Evolutionary conservation across 2,329 filamentous ascomycete species (phyloP), one percentile per base, ranked within the genome.

Genomic region (Phyllosticta citribraziliensis): DNA sequence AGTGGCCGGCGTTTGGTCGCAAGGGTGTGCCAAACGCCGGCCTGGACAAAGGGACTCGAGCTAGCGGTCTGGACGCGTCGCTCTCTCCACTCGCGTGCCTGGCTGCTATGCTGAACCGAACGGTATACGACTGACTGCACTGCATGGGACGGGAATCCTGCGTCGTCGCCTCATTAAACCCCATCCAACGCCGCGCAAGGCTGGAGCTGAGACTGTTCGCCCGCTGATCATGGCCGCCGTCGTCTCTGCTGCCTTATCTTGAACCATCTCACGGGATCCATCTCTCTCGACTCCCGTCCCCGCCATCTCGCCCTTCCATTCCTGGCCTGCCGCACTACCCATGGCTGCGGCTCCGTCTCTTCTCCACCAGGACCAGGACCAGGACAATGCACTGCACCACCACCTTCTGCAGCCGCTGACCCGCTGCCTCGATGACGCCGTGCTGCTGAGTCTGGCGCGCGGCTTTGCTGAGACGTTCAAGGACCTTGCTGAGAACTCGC

Each of bases 381-480:
- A 53, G 17, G 12, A 35, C 56, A n/a, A 58, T 58, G 56, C 40
- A 47, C 17, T 47, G 17, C 40, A 47, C 40, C 12, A 54, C 14
- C 40, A 47, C 22, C 24, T 52, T 27, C 65, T 74, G 20, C 52
- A 66, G 60, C 67, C 71, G 27, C 67, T 75, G 50, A 73, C 70
- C n/a, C 63, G 66, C 54, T 72, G 67, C 63, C 66, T 74, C 61
- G 70, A 70, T 58, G 65, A 68, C 51, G 55, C 58, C 22, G 70
- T 66, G 19, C 64, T 75, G 57, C 69, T 74, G 20, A 65, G 70
- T 60, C 64, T 75, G 56, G 70, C 73, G 51, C 63, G 62, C 53
- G 68, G 69, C 55, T 74, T 73, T 64, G 71, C 72, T 61, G 68
- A 70, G 51, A 74, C 70, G 19, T 75, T 73, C 64, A 64, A 58